These are phyloP conservation scores for Beauveria rudraprayagi DNA, from an alignment of 2,329 filamentous ascomycete species.

Conservation along the genomic window DNA sequence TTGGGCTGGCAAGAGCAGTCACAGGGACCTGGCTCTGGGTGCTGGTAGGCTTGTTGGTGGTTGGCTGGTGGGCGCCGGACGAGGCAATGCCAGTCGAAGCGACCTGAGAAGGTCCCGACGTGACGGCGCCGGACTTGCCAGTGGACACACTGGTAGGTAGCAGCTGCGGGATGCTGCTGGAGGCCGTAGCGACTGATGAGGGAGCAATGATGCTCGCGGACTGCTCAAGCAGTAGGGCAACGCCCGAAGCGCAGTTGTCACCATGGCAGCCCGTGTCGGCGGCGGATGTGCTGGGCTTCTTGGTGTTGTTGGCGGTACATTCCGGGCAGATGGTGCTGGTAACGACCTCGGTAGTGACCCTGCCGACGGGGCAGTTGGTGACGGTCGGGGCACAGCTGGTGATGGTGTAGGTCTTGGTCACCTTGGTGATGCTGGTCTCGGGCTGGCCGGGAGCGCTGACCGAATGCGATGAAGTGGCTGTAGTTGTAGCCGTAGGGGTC, in stretches of 20 bases:
- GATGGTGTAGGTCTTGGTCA: constrained; percentile 21
- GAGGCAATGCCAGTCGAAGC: background rate
- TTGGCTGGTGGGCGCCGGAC: background rate
- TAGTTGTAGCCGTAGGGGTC: background rate
- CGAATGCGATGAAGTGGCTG: background rate
- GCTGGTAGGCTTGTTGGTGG: background rate
- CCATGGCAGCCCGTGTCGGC: background rate
- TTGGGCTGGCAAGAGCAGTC: background rate
- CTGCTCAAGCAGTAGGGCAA: background rate
- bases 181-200: background rate
- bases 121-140: background rate
- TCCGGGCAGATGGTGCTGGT: background rate
- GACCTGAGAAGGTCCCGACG: background rate
- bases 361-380: constrained; percentile 24
- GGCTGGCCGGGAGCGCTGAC: constrained; percentile 15
- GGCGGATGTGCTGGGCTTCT: background rate
- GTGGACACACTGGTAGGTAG: background rate
- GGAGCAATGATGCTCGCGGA: background rate
- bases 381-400: constrained; percentile 23
- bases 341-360: constrained; percentile 19
- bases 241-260: background rate
- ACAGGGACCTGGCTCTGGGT: background rate
- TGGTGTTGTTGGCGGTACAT: background rate
- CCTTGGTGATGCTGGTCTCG: background rate
- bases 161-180: background rate